Conservation (phyloP, 225 moss, liverwort and hornwort genomes). For the Physcomitrellopsis africana region DNA sequence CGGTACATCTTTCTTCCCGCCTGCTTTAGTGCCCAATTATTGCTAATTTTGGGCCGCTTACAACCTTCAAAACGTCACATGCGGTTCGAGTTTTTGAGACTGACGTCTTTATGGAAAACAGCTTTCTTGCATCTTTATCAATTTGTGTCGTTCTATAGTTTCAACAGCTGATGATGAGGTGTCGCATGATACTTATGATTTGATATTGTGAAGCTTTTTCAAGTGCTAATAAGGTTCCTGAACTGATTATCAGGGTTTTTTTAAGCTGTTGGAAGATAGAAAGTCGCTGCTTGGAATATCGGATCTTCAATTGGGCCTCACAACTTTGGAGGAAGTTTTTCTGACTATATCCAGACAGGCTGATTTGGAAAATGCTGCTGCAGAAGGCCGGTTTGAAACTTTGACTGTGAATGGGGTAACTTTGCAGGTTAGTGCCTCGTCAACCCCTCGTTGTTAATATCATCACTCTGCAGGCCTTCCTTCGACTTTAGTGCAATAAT, state of each 20-base stretch:
- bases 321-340: slow-evolving; percentile 96
- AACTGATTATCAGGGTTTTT: slow-evolving; percentile 62
- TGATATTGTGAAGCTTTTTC: slow-evolving; percentile 18
- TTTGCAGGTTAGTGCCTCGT: slow-evolving; percentile 44
- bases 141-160: background rate
- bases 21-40: background rate
- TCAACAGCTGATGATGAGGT: background rate
- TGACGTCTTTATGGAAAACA: no score
- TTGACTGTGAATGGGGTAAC: slow-evolving; percentile 59
- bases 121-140: background rate
- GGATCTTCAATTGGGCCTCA: slow-evolving; percentile 88
- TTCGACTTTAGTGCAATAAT: background rate
- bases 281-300: slow-evolving; percentile 71
- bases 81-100: no score
- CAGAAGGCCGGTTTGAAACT: slow-evolving; percentile 87
- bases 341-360: slow-evolving; percentile 91
- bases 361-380: slow-evolving; percentile 93
- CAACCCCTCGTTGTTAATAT: background rate
- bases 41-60: background rate
- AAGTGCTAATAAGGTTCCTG: background rate
- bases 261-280: slow-evolving; percentile 66
- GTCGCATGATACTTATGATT: background rate
- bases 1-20: slow-evolving; percentile 44
- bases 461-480: background rate
- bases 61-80: no score